These are phyloP conservation scores for Vairimorpha ceranae DNA, from an alignment of 371 early-diverging fungal genomes.

Conservation along the genomic window DNA sequence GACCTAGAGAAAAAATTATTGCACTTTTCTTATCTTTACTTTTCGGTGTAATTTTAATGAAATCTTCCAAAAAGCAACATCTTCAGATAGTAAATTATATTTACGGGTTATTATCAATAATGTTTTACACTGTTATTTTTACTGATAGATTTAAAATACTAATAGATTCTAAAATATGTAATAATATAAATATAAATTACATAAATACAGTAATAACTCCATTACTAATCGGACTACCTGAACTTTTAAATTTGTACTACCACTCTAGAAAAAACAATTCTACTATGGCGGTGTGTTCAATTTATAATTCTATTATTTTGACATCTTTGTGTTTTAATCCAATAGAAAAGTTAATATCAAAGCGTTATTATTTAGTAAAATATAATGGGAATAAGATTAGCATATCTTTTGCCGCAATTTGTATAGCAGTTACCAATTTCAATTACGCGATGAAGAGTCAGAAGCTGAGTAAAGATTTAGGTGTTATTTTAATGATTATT, in stretches of 20 bases:
- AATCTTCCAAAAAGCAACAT: background rate
- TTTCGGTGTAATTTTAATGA: background rate
- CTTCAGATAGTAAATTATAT: background rate
- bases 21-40: background rate
- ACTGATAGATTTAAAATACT: background rate
- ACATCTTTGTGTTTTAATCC: slow-evolving; percentile 6
- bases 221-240: background rate
- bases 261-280: background rate
- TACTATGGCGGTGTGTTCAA: slow-evolving; percentile 5
- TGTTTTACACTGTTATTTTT: background rate
- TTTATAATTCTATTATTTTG: slow-evolving; percentile 18
- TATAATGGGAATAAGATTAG: background rate
- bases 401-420: slow-evolving; percentile 10
- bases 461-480: slow-evolving; percentile 23
- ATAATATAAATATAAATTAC: background rate
- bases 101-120: background rate
- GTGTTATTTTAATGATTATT: slow-evolving; percentile 12
- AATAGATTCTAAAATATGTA: no score
- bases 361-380: background rate
- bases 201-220: background rate
- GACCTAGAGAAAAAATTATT: background rate
- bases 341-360: background rate
- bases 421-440: slow-evolving; percentile 11
- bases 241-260: background rate
- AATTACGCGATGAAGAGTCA: slow-evolving; percentile 32